Base-by-base conservation (phyloP, 768 basidiomycete genomes). In the Kwoniella bestiolae region DNA sequence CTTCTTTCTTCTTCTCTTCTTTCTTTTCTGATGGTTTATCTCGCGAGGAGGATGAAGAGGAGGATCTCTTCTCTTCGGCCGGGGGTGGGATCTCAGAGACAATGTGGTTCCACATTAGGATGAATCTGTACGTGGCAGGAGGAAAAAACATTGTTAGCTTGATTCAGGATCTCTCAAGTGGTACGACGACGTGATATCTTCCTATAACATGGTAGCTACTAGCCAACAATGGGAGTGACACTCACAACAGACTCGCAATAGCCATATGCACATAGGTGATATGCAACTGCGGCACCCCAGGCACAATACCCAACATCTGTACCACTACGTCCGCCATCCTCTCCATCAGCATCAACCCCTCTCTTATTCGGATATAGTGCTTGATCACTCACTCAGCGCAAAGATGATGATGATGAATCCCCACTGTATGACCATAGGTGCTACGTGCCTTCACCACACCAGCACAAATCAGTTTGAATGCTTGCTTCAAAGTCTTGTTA, bases 261-360 rank as follows among this genome's bases (percentile, higher is more conserved):
- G 77, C 64, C 60, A 78, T 64, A 59, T 76, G 74, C n/a, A 78
- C 77, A 50, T 74, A 78, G 6, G 77, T 78, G 52, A 78, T 56
- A 38, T 78, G 74, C 16, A 78, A 32, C 25, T 51, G 53, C 6
- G 74, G 69, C 1, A 74, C 73, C 3, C 74, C 77, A 35, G 74
- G 77, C 5, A 78, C 29, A 18, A 75, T 8, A 2, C 73, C 72
- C 25, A 62, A 57, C 73, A 75, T 75, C 35, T 74, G 70, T 1
- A 53, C 47, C 59, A 61, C 65, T 57, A 46, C 50, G n/a, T 9
- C n/a, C 6, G 29, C 26, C 7, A 23, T 23, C 3, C 29, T 50
- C 35, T 28, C 9, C 2, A 12, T 16, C 16, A 47, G 11, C 2
- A 29, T 67, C 26, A 61, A 49, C 26, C 5, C 25, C 31, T 32